Percentiles rank a stretch among this genome's conserved stretches.
These are phyloP conservation scores for Soucietia sequanensis DNA, from an alignment of 805 yeast species.

Conservation along the genomic window DNA sequence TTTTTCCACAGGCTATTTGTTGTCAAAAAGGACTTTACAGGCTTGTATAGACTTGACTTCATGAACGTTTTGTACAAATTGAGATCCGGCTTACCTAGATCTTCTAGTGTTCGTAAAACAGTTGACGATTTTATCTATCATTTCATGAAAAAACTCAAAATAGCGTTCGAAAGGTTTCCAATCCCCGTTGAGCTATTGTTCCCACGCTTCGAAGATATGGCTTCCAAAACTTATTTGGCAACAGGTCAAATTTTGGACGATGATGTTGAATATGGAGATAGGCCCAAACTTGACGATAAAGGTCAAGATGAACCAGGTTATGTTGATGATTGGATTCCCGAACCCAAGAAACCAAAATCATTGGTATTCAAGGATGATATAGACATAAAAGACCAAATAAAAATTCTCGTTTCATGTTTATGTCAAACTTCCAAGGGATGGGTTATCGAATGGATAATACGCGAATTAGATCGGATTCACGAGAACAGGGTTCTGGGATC, in stretches of 20 bases:
- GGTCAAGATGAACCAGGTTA: slow-evolving; percentile 2
- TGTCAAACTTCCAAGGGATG: slow-evolving; percentile 42
- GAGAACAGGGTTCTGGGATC: slow-evolving; percentile 18
- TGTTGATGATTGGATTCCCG: slow-evolving; percentile 3
- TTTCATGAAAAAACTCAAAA: slow-evolving; percentile 59
- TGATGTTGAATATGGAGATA: slow-evolving; percentile 2
- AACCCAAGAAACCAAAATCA: slow-evolving; percentile 32
- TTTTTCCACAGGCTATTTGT: slow-evolving; percentile 73
- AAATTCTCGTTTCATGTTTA: slow-evolving; percentile 50
- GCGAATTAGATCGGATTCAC: slow-evolving; percentile 32
- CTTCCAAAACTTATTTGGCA: slow-evolving; percentile 50
- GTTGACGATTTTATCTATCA: slow-evolving; percentile 64
- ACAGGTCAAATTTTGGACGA: slow-evolving; percentile 52
- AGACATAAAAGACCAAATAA: slow-evolving; percentile 46
- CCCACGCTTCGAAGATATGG: slow-evolving; percentile 49
- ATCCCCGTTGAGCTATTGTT: slow-evolving; percentile 66
- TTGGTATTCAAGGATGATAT: slow-evolving; percentile 30
- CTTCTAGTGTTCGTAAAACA: slow-evolving; percentile 51
- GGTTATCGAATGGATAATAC: slow-evolving; percentile 44
- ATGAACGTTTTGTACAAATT: slow-evolving; percentile 55
- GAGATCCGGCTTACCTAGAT: slow-evolving; percentile 45
- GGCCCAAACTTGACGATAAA: background rate
- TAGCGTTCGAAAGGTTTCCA: slow-evolving; percentile 50
- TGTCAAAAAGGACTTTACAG: slow-evolving; percentile 52
- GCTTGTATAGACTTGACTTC: slow-evolving; percentile 70